Evolutionary conservation across 495 filamentous ascomycete species (phyloP).

Genomic region (Talaromyces wortmannii): DNA sequence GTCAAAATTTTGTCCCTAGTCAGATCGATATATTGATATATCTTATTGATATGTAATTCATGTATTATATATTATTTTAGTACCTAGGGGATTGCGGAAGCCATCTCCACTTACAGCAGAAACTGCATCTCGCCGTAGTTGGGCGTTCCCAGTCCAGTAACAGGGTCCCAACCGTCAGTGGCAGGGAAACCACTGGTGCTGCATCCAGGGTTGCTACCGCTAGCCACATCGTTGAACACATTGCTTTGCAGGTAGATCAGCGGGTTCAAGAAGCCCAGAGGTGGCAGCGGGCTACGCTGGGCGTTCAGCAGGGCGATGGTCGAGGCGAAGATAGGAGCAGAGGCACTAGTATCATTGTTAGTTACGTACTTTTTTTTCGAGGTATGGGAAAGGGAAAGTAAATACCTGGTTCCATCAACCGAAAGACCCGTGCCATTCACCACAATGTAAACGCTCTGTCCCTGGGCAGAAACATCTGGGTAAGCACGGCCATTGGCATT

Average conservation of each 20-base stretch:
- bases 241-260: slow-evolving; percentile 54
- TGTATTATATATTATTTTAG: no score
- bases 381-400: no score
- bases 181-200: slow-evolving; percentile 49
- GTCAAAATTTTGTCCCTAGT: no score
- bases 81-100: no score
- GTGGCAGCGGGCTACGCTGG: slow-evolving; percentile 45
- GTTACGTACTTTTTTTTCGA: no score
- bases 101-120: not conserved
- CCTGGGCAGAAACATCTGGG: slow-evolving; percentile 67
- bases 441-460: slow-evolving; percentile 42
- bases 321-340: slow-evolving; percentile 55
- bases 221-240: slow-evolving; percentile 57
- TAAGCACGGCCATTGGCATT: slow-evolving; percentile 61
- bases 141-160: slow-evolving; percentile 39
- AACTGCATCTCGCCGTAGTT: slow-evolving; percentile 33
- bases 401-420: slow-evolving; percentile 48
- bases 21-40: no score
- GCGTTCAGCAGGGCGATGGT: slow-evolving; percentile 65
- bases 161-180: slow-evolving; percentile 40
- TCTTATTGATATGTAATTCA: no score
- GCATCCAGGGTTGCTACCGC: slow-evolving; percentile 57
- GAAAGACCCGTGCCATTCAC: slow-evolving; percentile 40
- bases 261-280: slow-evolving; percentile 69
- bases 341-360: slow-evolving; percentile 27